Conservation (phyloP, 1,139 yeast species). For the Candida smagusa region DNA sequence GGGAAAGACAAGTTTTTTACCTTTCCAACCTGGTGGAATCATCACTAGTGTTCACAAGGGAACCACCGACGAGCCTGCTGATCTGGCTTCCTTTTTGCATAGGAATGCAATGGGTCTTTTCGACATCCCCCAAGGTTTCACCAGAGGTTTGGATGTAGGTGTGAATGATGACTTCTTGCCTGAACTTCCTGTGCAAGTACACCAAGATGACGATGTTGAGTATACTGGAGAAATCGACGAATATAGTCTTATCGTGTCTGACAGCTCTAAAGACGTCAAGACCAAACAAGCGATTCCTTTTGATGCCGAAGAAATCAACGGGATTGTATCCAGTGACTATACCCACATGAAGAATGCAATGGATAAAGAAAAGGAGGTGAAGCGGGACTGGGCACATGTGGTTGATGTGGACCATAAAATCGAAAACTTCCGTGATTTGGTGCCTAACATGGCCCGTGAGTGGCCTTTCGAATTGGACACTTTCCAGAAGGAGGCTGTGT, state of each 20-base stretch:
- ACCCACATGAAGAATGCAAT: constrained; percentile 23
- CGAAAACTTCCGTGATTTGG: constrained; percentile 79
- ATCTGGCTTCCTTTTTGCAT: constrained; percentile 48
- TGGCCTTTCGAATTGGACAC: constrained; percentile 95
- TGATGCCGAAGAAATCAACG: constrained; percentile 57
- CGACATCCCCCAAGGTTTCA: constrained; percentile 79
- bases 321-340: constrained; percentile 66
- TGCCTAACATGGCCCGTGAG: constrained; percentile 88
- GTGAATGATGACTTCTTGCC: constrained; percentile 3
- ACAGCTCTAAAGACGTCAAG: neutral
- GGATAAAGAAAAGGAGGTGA: constrained; percentile 30
- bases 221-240: constrained; percentile 11
- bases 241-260: constrained; percentile 1
- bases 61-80: constrained; percentile 15
- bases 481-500: constrained; percentile 95
- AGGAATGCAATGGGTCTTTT: constrained; percentile 72
- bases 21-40: constrained; percentile 93
- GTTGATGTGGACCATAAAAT: constrained; percentile 83
- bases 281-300: constrained; percentile 19
- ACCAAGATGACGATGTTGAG: constrained; percentile 5
- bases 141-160: constrained; percentile 56
- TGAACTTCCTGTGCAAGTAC: constrained; percentile 3
- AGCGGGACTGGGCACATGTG: constrained; percentile 89
- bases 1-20: constrained; percentile 76
- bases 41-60: constrained; percentile 24